Evolutionary conservation across 192 early-diverging fungal genomes (phyloP), one percentile per base, ranked within the genome.

Genomic region (Umbelopsis sp.): DNA sequence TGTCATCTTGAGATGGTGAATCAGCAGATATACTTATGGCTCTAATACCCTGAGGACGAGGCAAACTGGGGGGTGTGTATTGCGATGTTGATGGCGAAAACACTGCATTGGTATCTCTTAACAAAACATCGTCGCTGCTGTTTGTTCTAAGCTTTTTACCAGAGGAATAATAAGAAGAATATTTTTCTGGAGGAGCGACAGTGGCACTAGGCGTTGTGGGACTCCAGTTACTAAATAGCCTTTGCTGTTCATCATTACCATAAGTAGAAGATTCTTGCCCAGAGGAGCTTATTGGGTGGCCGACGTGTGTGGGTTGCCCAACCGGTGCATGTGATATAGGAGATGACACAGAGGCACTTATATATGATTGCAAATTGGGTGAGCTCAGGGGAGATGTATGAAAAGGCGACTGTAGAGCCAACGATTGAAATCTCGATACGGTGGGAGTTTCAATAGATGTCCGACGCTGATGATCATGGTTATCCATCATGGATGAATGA

Each of bases 201-300:
- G 55, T 35, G 30, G 55, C 25, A 33, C 25, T 35, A 33, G 55
- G 55, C 55, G 55, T 61, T 30, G 55, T 61, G 27, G 55, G 55
- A 35, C 55, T 61, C 55, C 55, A 61, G 55, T 61, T 61, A 16
- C 55, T 30, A 61, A 61, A 61, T 61, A 61, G 27, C 55, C 55
- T 61, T 16, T 61, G 55, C 25, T 61, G 55, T 30, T 61, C 55
- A 61, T 61, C 55, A 61, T 61, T 61, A 61, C 55, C 55, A 61
- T 61, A 61, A n/a, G 33, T 1, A 37, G 55, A 1, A 35, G 9
- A 8, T 1, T 61, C 23, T 15, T 7, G 25, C 18, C 55, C 27
- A 37, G 55, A 61, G 30, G 55, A 61, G 30, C 25, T 61, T 30
- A 61, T 61, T 61, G 55, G 30, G 30, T 35, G 37, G 6, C 7